Conservation (phyloP, 2,329 filamentous ascomycete species). For the Pyrenophora graminea region DNA sequence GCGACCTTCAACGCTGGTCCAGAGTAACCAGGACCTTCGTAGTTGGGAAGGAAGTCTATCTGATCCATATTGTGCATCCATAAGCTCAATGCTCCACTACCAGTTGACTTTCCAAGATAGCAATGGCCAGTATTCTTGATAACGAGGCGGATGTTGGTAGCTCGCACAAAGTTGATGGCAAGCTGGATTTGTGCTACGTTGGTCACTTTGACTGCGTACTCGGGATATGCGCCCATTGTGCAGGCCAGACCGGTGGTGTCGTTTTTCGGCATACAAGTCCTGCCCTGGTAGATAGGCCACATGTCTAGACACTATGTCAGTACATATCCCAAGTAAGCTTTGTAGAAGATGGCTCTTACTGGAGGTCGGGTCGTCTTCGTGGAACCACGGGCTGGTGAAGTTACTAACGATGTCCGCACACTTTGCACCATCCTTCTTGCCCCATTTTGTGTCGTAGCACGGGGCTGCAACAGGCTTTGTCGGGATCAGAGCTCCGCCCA, state of each 20-base stretch:
- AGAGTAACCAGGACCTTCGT: constrained; percentile 30
- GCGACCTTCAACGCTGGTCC: constrained; percentile 36
- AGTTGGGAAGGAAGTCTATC: constrained; percentile 29
- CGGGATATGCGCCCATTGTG: constrained; percentile 34
- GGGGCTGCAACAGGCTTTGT: constrained; percentile 22
- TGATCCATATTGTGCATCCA: constrained; percentile 40
- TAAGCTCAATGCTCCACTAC: constrained; percentile 29
- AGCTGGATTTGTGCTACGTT: constrained; percentile 34
- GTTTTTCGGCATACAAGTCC: constrained; percentile 32
- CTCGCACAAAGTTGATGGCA: constrained; percentile 35
- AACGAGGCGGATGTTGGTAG: constrained; percentile 31
- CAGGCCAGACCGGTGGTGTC: constrained; percentile 28
- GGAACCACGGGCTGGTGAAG: constrained; percentile 16
- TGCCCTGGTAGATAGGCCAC: constrained; percentile 35
- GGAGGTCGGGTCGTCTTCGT: constrained; percentile 34
- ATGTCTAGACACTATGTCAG: constrained; percentile 8
- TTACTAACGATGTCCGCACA: constrained; percentile 14
- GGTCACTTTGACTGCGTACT: constrained; percentile 30
- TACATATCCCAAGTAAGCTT: neutral
- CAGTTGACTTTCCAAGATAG: constrained; percentile 33
- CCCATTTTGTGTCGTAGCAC: constrained; percentile 24
- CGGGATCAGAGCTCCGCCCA: constrained; percentile 21
- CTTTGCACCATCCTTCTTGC: constrained; percentile 4
- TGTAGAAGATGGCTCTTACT: neutral
- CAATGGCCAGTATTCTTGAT: constrained; percentile 43